Evolutionary conservation across 805 yeast genomes (phyloP), one percentile per base, ranked within the genome.

Genomic region (Ogataea methanolica): DNA sequence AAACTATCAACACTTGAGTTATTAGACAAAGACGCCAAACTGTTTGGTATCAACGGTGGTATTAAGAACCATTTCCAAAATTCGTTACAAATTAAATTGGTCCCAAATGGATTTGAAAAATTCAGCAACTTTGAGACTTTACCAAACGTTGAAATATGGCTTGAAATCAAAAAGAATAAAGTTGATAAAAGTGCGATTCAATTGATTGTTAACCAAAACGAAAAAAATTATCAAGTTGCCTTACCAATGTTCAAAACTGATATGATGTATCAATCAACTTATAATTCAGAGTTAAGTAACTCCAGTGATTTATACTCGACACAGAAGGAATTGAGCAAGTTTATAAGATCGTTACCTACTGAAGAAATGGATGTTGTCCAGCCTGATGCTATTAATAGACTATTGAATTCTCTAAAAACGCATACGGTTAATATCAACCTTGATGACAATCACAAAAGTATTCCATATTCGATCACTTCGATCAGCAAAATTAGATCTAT

Each of bases 91-190:
- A 47, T 68, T 31, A 63, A 61, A 42, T 49, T 68, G 39, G 49
- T 62, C 16, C 70, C 72, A 1, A 65, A 68, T 52, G 66, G 62
- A 4, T 65, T 56, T 42, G 46, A 47, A 19, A 46, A 54, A n/a
- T 47, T 57, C 31, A 52, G 53, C 3, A 50, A 58, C 36, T 57
- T 60, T 19, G 45, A 55, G 16, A 44, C 47, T 4, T 54, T 55
- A 35, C 71, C 71, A 12, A 57, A 59, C 39, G 47, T 66, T 38
- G 71, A 68, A 44, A 45, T 68, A 8, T 59, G 67, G 58, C 56
- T 68, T 44, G 59, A 57, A 31, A 45, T 65, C 6, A 41, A 44
- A n/a, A 57, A 56, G 16, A 50, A 53, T 21, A 45, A 47, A 16
- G 44, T 62, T 15, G 55, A 54, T 36, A 37, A 53, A 12, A 44